Evolutionary conservation across 768 basidiomycete genomes (phyloP).

Genomic region (Kwoniella pini): DNA sequence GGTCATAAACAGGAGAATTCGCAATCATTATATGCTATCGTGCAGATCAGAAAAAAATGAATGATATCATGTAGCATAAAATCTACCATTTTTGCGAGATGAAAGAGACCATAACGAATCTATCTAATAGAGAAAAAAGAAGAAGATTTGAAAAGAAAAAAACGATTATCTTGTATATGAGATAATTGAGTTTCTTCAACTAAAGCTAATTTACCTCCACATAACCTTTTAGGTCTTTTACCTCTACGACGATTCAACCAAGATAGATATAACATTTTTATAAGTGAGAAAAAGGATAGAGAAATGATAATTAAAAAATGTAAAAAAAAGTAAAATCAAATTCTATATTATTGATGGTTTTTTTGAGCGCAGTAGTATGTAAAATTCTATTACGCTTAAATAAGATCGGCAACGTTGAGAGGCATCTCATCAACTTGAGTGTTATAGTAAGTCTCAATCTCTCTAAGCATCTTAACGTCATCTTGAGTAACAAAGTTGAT

Average conservation of each 20-base stretch:
- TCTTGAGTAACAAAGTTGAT: constrained; percentile 95
- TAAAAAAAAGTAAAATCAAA: constrained; percentile 1
- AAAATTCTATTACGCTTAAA: constrained; percentile 59
- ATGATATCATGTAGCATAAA: background rate
- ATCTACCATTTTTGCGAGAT: background rate
- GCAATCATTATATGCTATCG: background rate
- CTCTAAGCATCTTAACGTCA: constrained; percentile 92
- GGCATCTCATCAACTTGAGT: constrained; percentile 88
- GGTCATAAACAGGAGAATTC: background rate
- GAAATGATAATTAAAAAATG: no score
- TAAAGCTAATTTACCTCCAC: constrained; percentile 36
- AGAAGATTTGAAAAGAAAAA: background rate
- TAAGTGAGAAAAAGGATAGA: no score
- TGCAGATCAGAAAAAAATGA: background rate
- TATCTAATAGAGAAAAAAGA: background rate
- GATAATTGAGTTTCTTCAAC: constrained; percentile 27
- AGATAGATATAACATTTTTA: constrained; percentile 2
- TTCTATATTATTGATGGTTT: background rate
- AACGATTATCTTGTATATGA: constrained; percentile 15
- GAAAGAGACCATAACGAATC: background rate
- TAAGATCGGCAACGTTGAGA: constrained; percentile 92
- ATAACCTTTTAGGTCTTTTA: constrained; percentile 42
- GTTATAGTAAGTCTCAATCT: constrained; percentile 76
- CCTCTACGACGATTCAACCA: constrained; percentile 36
- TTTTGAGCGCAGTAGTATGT: background rate